Conservation (phyloP, 345 rosid genomes). For the Salix caprea region DNA sequence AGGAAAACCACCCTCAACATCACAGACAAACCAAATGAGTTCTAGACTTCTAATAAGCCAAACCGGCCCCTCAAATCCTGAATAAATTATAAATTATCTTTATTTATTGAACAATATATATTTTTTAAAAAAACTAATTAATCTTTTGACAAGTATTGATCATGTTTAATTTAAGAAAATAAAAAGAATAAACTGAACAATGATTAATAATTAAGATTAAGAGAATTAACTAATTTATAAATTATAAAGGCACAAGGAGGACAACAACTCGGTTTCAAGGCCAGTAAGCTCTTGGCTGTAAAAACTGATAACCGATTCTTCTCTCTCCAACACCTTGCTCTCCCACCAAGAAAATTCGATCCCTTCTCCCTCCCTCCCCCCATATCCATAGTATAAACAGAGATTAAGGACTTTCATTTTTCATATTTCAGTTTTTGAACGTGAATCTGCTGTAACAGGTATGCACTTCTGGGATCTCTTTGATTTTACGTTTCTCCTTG, state of each 20-base stretch:
- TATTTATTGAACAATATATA: too few relatives aligned
- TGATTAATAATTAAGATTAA: too few relatives aligned
- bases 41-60: too few relatives aligned
- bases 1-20: too few relatives aligned
- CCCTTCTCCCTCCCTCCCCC: slow-evolving; percentile 16
- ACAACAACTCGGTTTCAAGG: slow-evolving; percentile 12
- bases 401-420: slow-evolving; percentile 4
- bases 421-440: background rate
- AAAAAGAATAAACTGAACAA: too few relatives aligned
- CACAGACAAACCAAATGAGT: too few relatives aligned
- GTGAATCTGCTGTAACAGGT: slow-evolving; percentile 17
- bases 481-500: slow-evolving; percentile 11
- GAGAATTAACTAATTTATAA: too few relatives aligned
- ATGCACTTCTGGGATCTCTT: slow-evolving; percentile 17
- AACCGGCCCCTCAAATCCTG: too few relatives aligned
- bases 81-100: too few relatives aligned
- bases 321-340: slow-evolving; percentile 40
- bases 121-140: too few relatives aligned
- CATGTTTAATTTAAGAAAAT: too few relatives aligned
- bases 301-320: slow-evolving; percentile 9
- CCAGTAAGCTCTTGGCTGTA: slow-evolving; percentile 28
- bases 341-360: slow-evolving; percentile 48
- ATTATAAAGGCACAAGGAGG: background rate
- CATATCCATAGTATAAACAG: background rate
- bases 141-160: too few relatives aligned